Percentiles rank a stretch among this genome's conserved stretches.
phyloP scores from a whole-genome alignment of 1,284 basidiomycete genomes.

The Mycena sp. region DNA sequence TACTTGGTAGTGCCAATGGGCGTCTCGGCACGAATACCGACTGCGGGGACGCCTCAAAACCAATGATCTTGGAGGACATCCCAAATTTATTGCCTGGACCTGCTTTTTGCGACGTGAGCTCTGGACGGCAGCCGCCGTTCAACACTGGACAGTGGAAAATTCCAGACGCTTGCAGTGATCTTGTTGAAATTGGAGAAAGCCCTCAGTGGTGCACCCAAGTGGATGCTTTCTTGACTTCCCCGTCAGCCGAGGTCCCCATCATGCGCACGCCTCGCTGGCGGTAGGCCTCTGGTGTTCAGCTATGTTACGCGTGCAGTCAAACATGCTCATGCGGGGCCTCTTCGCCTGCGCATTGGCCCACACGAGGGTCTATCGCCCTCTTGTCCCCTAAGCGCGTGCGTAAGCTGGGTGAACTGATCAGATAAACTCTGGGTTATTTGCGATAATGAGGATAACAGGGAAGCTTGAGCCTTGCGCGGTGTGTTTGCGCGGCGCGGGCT shows the following conservation, averaged over 20 bases:
- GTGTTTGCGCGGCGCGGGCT: background rate
- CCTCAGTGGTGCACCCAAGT: background rate
- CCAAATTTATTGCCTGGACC: background rate
- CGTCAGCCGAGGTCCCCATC: slow-evolving; percentile 12
- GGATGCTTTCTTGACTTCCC: background rate
- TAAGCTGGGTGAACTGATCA: background rate
- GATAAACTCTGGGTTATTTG: slow-evolving; percentile 14
- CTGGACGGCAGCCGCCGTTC: too few species aligned
- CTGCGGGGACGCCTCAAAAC: too few species aligned
- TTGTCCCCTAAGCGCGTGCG: slow-evolving; percentile 18
- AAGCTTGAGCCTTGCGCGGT: slow-evolving; percentile 11
- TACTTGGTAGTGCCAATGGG: too few species aligned
- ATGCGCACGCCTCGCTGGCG: background rate
- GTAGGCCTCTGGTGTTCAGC: background rate
- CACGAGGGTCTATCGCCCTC: slow-evolving; percentile 11
- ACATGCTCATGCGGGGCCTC: slow-evolving; percentile 19
- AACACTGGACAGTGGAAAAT: too few species aligned
- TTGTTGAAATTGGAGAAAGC: too few species aligned
- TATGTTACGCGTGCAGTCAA: slow-evolving; percentile 20
- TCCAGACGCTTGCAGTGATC: too few species aligned
- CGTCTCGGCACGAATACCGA: too few species aligned
- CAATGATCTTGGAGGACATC: background rate
- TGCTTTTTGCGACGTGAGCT: background rate
- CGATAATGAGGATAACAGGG: slow-evolving; percentile 1
- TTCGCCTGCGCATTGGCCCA: slow-evolving; percentile 18